These are phyloP conservation scores for Boletus barrowsii DNA, from an alignment of 768 basidiomycete species.

Conservation along the genomic window DNA sequence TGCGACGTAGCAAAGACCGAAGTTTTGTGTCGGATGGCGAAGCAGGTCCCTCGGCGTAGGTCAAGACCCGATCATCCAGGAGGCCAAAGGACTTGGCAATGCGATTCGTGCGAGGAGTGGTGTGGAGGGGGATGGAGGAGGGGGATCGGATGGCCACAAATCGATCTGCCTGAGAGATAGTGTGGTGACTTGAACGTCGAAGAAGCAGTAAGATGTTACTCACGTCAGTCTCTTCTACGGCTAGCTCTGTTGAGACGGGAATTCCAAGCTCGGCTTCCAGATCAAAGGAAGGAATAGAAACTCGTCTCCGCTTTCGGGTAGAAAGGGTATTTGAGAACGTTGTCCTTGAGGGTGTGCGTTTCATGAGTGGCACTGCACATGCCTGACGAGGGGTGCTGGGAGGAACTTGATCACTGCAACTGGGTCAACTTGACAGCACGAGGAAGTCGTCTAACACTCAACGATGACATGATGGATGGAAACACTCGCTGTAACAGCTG, in stretches of 20 bases:
- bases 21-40: conserved; percentile 39
- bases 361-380: conserved; percentile 30
- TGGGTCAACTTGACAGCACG: conserved; percentile 15
- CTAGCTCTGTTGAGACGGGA: conserved; percentile 12
- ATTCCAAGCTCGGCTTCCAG: conserved; percentile 33
- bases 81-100: conserved; percentile 64
- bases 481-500: not conserved
- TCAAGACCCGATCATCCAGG: conserved; percentile 52
- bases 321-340: conserved; percentile 42
- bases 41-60: conserved; percentile 42
- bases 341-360: conserved; percentile 37
- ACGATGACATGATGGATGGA: conserved; percentile 26
- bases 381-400: conserved; percentile 25
- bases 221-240: conserved; percentile 29
- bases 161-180: conserved; percentile 48
- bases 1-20: conserved; percentile 48
- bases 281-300: conserved; percentile 40
- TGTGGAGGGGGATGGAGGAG: conserved; percentile 50
- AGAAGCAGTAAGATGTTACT: conserved; percentile 9
- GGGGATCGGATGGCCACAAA: conserved; percentile 57
- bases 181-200: not conserved
- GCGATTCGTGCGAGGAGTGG: conserved; percentile 64
- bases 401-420: conserved; percentile 22
- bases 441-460: conserved; percentile 22
- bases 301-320: conserved; percentile 38